Base-by-base conservation (phyloP, 2,329 filamentous ascomycete genomes). In the Aspergillus jensenii region DNA sequence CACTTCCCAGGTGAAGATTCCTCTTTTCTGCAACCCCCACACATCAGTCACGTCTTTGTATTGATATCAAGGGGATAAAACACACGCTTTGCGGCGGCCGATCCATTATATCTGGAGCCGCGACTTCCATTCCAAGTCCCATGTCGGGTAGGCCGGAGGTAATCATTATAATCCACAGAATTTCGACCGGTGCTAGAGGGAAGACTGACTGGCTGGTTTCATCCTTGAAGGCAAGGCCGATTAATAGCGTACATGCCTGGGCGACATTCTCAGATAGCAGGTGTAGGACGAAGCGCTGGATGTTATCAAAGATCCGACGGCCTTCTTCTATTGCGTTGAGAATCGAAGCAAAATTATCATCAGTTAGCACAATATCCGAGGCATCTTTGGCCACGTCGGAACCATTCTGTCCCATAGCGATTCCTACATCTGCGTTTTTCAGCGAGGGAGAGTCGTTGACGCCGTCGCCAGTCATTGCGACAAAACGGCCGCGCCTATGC, bases 271-370 rank as follows among this genome's bases (percentile, higher is more conserved):
- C 87, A 1, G 87, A 86, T 37, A 95, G 81, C 37, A 95, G 77
- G 71, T 91, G 90, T 40, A 95, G 81, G 41, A 95, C 87, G 68
- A 95, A 95, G 67, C 93, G 93, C 70, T 95, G 90, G 62, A 95
- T 92, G 67, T 95, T 95, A 76, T 93, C 90, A 68, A 93, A 93
- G 80, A 93, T 93, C 64, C 90, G 85, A 5, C 91, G 87, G 27
- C 91, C 91, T 75, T 95, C 90, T 65, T 90, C 88, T 64, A 95
- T 90, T 5, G 90, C 90, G 43, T 90, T 85, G n/a, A 95, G 87
- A 60, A 96, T 95, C 0, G 88, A 90, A 65, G 91, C 90, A 75
- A 96, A 96, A 77, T 93, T 93, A 77, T 93, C 90, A 68, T 93
- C 90, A 0, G 89, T 87, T n/a, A 90, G 75, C 14, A 90, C 84